These are phyloP conservation scores for Capsicum baccatum DNA, from an alignment of 257 asterid species.

Conservation along the genomic window DNA sequence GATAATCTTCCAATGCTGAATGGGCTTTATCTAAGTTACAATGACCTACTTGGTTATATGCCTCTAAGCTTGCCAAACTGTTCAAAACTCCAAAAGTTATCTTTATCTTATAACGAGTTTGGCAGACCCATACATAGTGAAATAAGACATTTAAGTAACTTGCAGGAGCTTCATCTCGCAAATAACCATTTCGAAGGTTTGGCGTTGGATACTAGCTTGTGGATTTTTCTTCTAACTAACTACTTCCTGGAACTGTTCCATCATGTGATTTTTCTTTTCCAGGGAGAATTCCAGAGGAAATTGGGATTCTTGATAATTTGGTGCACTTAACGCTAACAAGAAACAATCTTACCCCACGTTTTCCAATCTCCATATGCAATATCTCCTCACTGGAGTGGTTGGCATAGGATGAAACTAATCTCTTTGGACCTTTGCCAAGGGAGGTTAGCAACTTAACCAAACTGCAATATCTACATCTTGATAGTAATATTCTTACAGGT, in stretches of 20 bases:
- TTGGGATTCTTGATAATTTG: background rate
- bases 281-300: conserved; percentile 13
- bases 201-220: background rate
- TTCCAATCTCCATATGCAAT: no score
- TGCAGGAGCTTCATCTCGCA: background rate
- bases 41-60: background rate
- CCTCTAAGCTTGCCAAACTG: background rate
- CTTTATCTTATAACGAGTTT: no score
- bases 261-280: no score
- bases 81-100: no score
- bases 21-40: background rate
- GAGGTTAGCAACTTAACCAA: no score
- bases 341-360: no score
- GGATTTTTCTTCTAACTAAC: background rate
- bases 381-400: no score
- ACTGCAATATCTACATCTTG: no score
- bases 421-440: no score
- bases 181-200: background rate
- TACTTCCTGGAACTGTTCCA: background rate
- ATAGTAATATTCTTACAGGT: no score
- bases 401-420: no score
- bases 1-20: background rate
- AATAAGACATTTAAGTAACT: background rate
- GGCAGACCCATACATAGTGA: background rate
- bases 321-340: no score